Base-by-base conservation (phyloP, 805 yeast genomes). In the Brettanomyces bruxellensis region DNA sequence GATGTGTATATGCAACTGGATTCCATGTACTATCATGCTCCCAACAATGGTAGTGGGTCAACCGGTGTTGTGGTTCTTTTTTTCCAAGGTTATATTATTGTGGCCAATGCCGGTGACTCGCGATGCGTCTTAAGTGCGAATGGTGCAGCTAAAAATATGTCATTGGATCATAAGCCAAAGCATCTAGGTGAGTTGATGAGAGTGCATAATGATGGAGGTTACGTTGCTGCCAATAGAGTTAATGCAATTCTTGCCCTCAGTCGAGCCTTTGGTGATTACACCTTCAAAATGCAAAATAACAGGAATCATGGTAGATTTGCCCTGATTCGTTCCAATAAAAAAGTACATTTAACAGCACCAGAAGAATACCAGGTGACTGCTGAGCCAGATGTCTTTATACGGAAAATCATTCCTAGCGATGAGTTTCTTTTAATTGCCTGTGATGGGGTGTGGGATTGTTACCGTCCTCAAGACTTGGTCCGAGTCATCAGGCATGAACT, bases 401-500 rank as follows among this genome's bases (percentile, higher is more conserved):
- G 83, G 57, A 67, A 70, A 52, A 40, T 58, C 5, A 61, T 71
- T 22, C 53, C 54, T 1, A 58, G 62, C 18, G 88, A 84, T 55
- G 91, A 85, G 60, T 85, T 85, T 60, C 58, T 85, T 22, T 73
- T 85, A 2, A 62, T 85, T 45, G 91, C 88, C 1, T 85, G 95
- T 64, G 95, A 85, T 64, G 95, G 95, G 40, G 79, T 85, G 41
- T 85, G 90, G 91, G 93, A 85, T 61, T 73, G 79, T 35, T 76
- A 74, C 55, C 78, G 76, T 48, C 80, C 81, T 51, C 71, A 69
- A 40, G 76, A 78, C 45, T 57, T 85, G 45, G 65, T 80, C 1
- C 61, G 67, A 23, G 61, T 76, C 34, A 75, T 85, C 34, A 69
- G 87, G 55, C 76, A 76, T 50, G 75, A 79, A 51, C 62, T 84